Base-by-base conservation (phyloP, 2,329 filamentous ascomycete genomes). In the Aspergillus sp. region DNA sequence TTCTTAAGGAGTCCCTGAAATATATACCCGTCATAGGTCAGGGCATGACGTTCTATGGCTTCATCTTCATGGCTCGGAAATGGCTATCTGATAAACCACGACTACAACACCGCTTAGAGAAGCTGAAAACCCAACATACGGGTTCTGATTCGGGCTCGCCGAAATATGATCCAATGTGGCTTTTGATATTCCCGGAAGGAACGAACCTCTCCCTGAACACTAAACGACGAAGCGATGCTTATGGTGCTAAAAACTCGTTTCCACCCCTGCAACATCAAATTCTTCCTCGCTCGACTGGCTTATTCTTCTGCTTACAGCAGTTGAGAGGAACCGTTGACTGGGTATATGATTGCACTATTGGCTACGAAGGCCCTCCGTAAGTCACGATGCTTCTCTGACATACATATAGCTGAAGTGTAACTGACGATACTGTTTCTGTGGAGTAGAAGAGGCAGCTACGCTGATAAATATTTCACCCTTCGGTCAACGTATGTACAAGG, bases 291-390 rank as follows among this genome's bases (percentile, higher is more conserved):
- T 84, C 82, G 55, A 87, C 84, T 3, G 85, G 85, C 3, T 68
- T 87, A 5, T 79, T 81, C 39, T 87, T 86, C 69, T 87, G 84
- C 66, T 67, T 88, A 47, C 80, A 86, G 56, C 81, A 87, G 62
- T 65, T 88, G 49, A 77, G 75, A 42, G 77, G 81, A 8, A 84
- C 83, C 0, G 83, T 85, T n/a, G 82, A 86, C 24, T 87, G 82
- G 78, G 75, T 88, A 1, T 88, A 88, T 64, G 85, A 88, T 64
- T 97, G 93, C 74, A 98, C 95, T 0, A 88, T 99, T 56, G 93
- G 91, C 4, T 99, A 99, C 70, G 93, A 97, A 75, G 93, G 95
- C 13, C 85, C 96, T 43, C 90, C 90, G 88, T 93, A 83, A 81
- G 91, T 88, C 51, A 42, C n/a, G 22, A 9, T 15, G 20, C 32